A percentile compares a stretch with the other conserved stretches of the same genome.
Evolutionary conservation across 352 stramenopile genomes (phyloP).

Genomic region (Globisporangium abappressorium): DNA sequence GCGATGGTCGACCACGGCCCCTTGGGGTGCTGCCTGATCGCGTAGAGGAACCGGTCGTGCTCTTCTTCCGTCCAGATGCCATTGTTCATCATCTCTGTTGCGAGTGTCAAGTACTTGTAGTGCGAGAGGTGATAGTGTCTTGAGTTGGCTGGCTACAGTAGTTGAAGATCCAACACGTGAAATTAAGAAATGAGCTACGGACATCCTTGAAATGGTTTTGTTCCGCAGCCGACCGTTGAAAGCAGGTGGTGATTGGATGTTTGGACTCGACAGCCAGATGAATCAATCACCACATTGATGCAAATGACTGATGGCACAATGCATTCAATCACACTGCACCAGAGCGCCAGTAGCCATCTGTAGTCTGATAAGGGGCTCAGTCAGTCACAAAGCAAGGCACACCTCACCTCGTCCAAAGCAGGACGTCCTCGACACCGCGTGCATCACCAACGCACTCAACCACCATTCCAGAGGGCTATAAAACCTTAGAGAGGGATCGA

Average conservation of each 20-base stretch:
- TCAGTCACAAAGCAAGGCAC: not conserved
- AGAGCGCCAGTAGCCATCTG: not conserved
- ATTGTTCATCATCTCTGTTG: not conserved
- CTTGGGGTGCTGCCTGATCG: too few species aligned
- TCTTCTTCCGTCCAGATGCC: slow-evolving; percentile 11
- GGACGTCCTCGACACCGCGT: not conserved
- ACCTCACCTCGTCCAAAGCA: not conserved
- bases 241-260: not conserved
- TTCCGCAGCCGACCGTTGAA: not conserved
- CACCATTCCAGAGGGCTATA: not conserved
- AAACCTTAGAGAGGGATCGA: not conserved
- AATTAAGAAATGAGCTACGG: not conserved
- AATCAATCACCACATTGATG: not conserved
- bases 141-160: not conserved
- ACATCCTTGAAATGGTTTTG: not conserved
- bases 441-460: not conserved
- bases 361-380: not conserved
- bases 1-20: slow-evolving; percentile 22
- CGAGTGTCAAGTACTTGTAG: not conserved
- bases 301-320: not conserved
- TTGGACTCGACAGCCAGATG: not conserved
- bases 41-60: too few species aligned
- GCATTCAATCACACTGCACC: not conserved
- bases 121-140: not conserved
- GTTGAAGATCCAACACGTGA: not conserved